Percentiles rank a stretch among this genome's conserved stretches.
Evolutionary conservation across 768 basidiomycete species (phyloP).

Genomic region (Neoboletus magnificus): DNA sequence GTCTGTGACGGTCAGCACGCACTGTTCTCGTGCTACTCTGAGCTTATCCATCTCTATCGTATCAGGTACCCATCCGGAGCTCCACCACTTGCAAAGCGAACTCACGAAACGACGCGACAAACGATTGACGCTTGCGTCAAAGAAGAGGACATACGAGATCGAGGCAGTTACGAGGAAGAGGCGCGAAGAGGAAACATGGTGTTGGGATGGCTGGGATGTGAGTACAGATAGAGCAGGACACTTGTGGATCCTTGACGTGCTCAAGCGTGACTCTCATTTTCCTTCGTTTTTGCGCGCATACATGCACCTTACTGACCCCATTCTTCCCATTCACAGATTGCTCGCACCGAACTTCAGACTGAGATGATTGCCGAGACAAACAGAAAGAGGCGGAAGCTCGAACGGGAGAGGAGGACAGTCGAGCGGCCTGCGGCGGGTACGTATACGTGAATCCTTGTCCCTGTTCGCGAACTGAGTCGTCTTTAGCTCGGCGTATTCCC

Average conservation of each 20-base stretch:
- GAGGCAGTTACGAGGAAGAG: slow-evolving; percentile 59
- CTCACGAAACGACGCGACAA: slow-evolving; percentile 76
- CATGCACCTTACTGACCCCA: slow-evolving; percentile 4
- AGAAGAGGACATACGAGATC: slow-evolving; percentile 67
- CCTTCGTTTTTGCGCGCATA: not conserved
- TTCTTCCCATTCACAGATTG: slow-evolving; percentile 42
- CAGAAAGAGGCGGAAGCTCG: slow-evolving; percentile 77
- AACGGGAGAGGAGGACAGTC: slow-evolving; percentile 76
- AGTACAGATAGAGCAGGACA: slow-evolving; percentile 20
- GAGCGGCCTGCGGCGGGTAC: slow-evolving; percentile 76
- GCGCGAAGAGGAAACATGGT: slow-evolving; percentile 66
- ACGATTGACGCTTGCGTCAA: slow-evolving; percentile 75
- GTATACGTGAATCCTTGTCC: slow-evolving; percentile 21
- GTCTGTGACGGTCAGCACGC: slow-evolving; percentile 64
- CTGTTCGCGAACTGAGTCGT: slow-evolving; percentile 2
- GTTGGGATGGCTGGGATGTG: slow-evolving; percentile 94
- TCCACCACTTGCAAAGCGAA: slow-evolving; percentile 76
- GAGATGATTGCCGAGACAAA: slow-evolving; percentile 90
- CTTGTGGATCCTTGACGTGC: not conserved
- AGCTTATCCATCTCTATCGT: not conserved
- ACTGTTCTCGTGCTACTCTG: not conserved
- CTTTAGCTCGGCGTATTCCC: slow-evolving; percentile 58
- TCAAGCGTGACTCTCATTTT: slow-evolving; percentile 3
- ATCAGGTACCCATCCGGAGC: slow-evolving; percentile 81
- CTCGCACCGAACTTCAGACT: slow-evolving; percentile 76